Evolutionary conservation across 345 rosid genomes (phyloP).

Genomic region (Moringa oleifera): DNA sequence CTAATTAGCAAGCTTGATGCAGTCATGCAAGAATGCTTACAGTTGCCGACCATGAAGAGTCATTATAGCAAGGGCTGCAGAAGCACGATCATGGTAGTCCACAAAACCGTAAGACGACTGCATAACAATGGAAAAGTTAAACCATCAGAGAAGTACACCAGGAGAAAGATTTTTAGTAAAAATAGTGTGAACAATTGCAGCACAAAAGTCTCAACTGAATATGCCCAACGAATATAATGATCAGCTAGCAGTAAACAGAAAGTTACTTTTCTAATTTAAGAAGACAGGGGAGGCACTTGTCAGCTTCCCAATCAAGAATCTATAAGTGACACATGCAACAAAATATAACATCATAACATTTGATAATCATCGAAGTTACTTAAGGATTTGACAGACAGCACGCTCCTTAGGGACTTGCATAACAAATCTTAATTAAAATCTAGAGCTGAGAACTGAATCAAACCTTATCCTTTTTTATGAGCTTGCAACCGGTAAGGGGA

Average conservation of each 20-base stretch:
- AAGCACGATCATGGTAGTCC: constrained; percentile 89
- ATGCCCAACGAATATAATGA: too few relatives aligned
- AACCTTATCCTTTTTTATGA: constrained; percentile 88
- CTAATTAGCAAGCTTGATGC: neutral
- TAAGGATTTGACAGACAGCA: too few relatives aligned
- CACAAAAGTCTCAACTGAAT: neutral
- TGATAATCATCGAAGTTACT: too few relatives aligned
- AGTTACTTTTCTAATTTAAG: too few relatives aligned
- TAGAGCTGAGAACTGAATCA: neutral
- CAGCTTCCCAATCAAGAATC: too few relatives aligned
- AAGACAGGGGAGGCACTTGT: too few relatives aligned
- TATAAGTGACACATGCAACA: too few relatives aligned
- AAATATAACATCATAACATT: too few relatives aligned
- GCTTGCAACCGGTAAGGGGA: constrained; percentile 89
- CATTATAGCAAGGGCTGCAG: constrained; percentile 78
- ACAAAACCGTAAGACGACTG: constrained; percentile 96
- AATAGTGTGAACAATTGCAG: neutral
- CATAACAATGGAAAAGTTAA: constrained; percentile 11
- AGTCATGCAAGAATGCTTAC: constrained; percentile 41
- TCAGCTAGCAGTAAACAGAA: too few relatives aligned
- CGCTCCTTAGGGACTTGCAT: neutral
- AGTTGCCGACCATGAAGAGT: constrained; percentile 89
- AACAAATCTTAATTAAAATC: neutral
- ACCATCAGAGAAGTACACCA: neutral
- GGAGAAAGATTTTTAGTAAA: too few relatives aligned